Conservation (phyloP, 495 filamentous ascomycete species). For the Penicillium lagena region DNA sequence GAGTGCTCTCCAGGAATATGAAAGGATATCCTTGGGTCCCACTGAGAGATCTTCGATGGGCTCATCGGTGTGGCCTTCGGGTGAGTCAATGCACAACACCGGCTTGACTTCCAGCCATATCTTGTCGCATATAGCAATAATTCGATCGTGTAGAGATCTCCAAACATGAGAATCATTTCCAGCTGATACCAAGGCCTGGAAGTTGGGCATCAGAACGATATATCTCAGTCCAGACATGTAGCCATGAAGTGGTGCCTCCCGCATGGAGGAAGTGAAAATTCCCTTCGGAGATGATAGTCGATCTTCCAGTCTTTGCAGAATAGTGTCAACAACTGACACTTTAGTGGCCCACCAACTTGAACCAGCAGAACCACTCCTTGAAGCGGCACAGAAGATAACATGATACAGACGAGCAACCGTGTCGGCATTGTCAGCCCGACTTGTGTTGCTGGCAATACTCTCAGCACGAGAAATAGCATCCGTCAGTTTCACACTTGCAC, state of each 20-base stretch:
- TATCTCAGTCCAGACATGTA: constrained; percentile 57
- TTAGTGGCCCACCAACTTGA: constrained; percentile 31
- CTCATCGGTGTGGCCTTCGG: constrained; percentile 77
- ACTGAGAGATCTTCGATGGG: constrained; percentile 61
- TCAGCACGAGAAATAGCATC: constrained; percentile 32
- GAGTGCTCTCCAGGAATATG: constrained; percentile 87
- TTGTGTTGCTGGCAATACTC: constrained; percentile 57
- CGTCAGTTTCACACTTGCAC: constrained; percentile 12
- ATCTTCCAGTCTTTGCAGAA: constrained; percentile 45
- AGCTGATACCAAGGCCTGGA: constrained; percentile 23
- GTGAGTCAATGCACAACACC: constrained; percentile 83
- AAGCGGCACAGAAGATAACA: constrained; percentile 42
- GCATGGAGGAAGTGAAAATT: constrained; percentile 53
- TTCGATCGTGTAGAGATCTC: constrained; percentile 45
- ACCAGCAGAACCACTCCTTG: constrained; percentile 3
- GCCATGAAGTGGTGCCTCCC: constrained; percentile 63
- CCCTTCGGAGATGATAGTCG: constrained; percentile 49
- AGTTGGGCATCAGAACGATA: constrained; percentile 31
- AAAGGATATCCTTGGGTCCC: constrained; percentile 78
- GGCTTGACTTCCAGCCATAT: constrained; percentile 72
- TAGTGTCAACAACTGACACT: constrained; percentile 34
- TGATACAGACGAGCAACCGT: constrained; percentile 62
- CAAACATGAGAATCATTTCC: constrained; percentile 17
- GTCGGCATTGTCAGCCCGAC: constrained; percentile 80
- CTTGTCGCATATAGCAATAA: constrained; percentile 48